Evolutionary conservation across 768 basidiomycete genomes (phyloP).

Genomic region (Boletales sp.): DNA sequence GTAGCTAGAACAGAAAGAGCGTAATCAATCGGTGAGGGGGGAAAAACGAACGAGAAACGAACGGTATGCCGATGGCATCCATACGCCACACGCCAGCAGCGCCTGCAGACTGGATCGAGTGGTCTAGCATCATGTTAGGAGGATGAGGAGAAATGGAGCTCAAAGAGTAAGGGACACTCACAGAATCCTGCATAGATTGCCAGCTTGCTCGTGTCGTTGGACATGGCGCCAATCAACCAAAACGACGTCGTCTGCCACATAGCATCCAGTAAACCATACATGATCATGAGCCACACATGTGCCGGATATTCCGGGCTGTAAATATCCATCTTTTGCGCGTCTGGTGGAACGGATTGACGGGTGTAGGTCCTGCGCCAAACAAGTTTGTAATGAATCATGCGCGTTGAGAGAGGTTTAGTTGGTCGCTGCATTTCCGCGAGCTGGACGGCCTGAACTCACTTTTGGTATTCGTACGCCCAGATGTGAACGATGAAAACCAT

Average conservation of each 20-base stretch:
- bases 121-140: no score
- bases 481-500: slow-evolving; percentile 66
- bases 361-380: slow-evolving; percentile 47
- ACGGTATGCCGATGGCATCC: slow-evolving; percentile 65
- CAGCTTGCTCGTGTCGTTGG: slow-evolving; percentile 72
- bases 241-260: slow-evolving; percentile 81
- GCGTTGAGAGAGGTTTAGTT: neutral
- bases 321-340: slow-evolving; percentile 54
- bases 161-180: slow-evolving; percentile 32
- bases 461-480: slow-evolving; percentile 77
- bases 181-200: slow-evolving; percentile 79
- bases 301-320: slow-evolving; percentile 17
- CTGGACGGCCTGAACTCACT: slow-evolving; percentile 35
- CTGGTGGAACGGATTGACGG: slow-evolving; percentile 43
- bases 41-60: neutral
- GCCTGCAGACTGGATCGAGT: slow-evolving; percentile 73
- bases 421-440: neutral
- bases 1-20: slow-evolving; percentile 30
- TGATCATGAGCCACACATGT: slow-evolving; percentile 58
- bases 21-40: no score
- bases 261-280: slow-evolving; percentile 69
- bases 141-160: no score
- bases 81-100: slow-evolving; percentile 69
- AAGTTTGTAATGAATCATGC: neutral
- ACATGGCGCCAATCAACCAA: slow-evolving; percentile 83